These are phyloP conservation scores for Reutealis trisperma DNA, from an alignment of 345 rosid genomes.

Conservation along the genomic window DNA sequence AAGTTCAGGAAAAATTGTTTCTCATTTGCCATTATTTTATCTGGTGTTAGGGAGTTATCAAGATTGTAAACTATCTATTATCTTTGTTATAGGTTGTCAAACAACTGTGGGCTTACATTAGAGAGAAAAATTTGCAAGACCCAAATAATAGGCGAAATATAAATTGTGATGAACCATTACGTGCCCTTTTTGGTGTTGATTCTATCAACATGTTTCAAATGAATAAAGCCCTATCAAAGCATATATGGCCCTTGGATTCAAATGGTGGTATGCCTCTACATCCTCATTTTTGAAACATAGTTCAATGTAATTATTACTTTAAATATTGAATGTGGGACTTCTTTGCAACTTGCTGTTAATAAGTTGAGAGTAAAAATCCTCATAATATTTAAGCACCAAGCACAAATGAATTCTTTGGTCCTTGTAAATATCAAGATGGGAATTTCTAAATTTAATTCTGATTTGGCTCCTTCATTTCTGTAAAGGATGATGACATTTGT, in stretches of 20 bases:
- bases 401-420: background rate
- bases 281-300: background rate
- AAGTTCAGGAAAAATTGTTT: background rate
- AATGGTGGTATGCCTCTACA: slow-evolving; percentile 33
- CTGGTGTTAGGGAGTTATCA: slow-evolving; percentile 6
- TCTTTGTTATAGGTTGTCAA: slow-evolving; percentile 49
- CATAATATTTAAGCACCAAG: background rate
- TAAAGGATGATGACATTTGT: background rate
- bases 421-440: background rate
- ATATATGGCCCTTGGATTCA: slow-evolving; percentile 59
- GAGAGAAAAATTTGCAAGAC: slow-evolving; percentile 62
- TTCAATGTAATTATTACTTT: background rate
- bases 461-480: background rate
- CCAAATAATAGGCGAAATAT: slow-evolving; percentile 53
- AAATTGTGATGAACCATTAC: slow-evolving; percentile 52
- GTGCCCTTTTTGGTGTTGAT: slow-evolving; percentile 46
- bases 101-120: slow-evolving; percentile 56
- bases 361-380: background rate
- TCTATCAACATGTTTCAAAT: slow-evolving; percentile 68
- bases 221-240: slow-evolving; percentile 59
- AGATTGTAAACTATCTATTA: slow-evolving; percentile 12
- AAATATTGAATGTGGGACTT: background rate
- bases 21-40: slow-evolving; percentile 3
- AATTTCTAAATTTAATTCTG: background rate
- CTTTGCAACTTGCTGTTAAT: background rate